Base-by-base conservation (phyloP, 2,329 filamentous ascomycete genomes). In the Chaetomium sp. region DNA sequence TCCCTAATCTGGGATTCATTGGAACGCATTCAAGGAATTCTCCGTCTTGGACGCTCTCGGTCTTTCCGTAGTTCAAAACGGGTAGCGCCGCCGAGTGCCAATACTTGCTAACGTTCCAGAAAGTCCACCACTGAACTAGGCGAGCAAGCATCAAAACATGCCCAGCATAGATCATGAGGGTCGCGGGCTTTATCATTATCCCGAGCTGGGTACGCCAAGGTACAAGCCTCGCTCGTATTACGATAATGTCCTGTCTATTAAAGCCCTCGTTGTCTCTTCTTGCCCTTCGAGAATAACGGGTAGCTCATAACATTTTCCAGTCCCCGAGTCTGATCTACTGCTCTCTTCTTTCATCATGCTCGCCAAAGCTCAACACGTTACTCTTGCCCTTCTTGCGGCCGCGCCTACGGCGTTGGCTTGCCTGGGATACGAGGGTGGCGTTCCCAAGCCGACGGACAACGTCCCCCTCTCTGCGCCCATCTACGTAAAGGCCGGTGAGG, bases 361-460 rank as follows among this genome's bases (percentile, higher is more conserved):
- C 54, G 47, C 45, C 45, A 47, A 47, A n/a, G 19, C 45, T 2
- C 19, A 23, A 47, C 45, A n/a, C 47, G n/a, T 45, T 25, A n/a
- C 35, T 21, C 55, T 57, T 16, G 55, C 55, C 9, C 21, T 57
- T 10, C 35, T 57, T 10, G 55, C 55, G 4, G 55, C 33, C 7
- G 35, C 55, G 55, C 55, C 55, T 16, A 57, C 55, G 55, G 55
- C 33, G 35, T 29, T 57, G 55, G 55, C 55, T 27, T 57, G 55
- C 21, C 35, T 57, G 23, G 55, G 35, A 1, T 29, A 57, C 55
- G n/a, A 23, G 5, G 55, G 55, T 23, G 55, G 55, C 23, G 35
- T 57, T 21, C 55, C 55, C 35, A 57, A 45, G 55, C 4, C 33
- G 35, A 57, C 33, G 10, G 38, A 16, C 6, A 57, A 45, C 6